phyloP scores from a whole-genome alignment of 768 basidiomycete genomes.

The Amanita inopinata region DNA sequence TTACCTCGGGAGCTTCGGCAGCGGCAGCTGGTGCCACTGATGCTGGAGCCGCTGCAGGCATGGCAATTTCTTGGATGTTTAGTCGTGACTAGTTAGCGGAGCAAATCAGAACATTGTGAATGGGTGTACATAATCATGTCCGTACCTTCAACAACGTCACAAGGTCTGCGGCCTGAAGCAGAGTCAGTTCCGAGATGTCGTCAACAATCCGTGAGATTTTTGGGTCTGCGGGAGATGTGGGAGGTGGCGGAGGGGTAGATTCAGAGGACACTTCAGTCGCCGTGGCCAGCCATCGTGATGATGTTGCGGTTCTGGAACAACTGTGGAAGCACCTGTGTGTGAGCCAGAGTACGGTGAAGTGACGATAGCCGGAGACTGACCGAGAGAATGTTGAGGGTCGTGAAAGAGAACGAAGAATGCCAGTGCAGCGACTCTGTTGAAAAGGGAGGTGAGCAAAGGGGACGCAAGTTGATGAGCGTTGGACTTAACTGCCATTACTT shows the following conservation, averaged over 20 bases:
- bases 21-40: slow-evolving; percentile 46
- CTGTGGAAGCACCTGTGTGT: slow-evolving; percentile 20
- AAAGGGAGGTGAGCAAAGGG: not conserved
- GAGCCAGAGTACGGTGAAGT: too few relatives aligned
- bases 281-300: slow-evolving; percentile 49
- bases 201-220: slow-evolving; percentile 80
- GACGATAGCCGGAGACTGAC: too few relatives aligned
- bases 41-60: slow-evolving; percentile 72
- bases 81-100: slow-evolving; percentile 55
- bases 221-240: slow-evolving; percentile 41
- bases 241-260: slow-evolving; percentile 32
- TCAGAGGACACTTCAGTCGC: slow-evolving; percentile 36
- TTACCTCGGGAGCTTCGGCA: slow-evolving; percentile 52
- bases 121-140: not conserved
- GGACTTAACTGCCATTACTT: slow-evolving; percentile 6
- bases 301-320: slow-evolving; percentile 25
- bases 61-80: slow-evolving; percentile 95
- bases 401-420: slow-evolving; percentile 30
- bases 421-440: slow-evolving; percentile 37
- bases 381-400: slow-evolving; percentile 28
- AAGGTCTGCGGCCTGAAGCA: slow-evolving; percentile 93
- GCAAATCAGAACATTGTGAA: not conserved
- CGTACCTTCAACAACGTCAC: slow-evolving; percentile 84
- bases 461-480: not conserved
- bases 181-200: slow-evolving; percentile 79